These are phyloP conservation scores for Talaromyces nanjingensis DNA, from an alignment of 495 filamentous ascomycete species.

Conservation along the genomic window DNA sequence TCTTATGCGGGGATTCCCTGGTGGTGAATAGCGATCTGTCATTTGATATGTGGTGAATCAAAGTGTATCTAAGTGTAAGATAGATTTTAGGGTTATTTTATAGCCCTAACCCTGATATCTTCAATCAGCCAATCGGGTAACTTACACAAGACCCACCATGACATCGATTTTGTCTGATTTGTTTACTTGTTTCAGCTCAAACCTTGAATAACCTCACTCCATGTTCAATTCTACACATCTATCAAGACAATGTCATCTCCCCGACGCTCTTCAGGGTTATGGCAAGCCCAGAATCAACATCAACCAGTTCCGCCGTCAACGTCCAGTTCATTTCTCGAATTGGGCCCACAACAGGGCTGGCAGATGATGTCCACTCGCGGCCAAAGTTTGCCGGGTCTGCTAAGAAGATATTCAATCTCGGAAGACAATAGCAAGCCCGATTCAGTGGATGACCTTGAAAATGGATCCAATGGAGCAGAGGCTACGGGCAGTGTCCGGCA, in stretches of 20 bases:
- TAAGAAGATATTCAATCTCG: constrained; percentile 19
- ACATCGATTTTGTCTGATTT: neutral
- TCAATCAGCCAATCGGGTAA: neutral
- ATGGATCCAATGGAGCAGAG: neutral
- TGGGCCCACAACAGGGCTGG: constrained; percentile 6
- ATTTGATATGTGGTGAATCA: neutral
- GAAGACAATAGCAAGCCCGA: constrained; percentile 11
- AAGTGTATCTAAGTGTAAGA: neutral
- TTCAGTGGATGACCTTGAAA: constrained; percentile 2
- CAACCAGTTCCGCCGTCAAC: neutral
- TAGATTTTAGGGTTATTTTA: neutral
- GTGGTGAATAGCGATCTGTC: neutral
- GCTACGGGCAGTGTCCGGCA: neutral
- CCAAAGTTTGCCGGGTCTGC: constrained; percentile 24
- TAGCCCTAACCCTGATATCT: neutral
- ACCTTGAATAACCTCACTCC: neutral
- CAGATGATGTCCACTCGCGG: constrained; percentile 33
- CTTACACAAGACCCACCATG: neutral
- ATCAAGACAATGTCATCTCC: neutral
- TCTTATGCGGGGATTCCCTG: neutral
- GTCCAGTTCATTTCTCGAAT: constrained; percentile 1
- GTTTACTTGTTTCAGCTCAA: neutral
- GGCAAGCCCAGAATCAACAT: neutral
- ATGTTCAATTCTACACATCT: neutral
- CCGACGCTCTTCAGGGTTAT: neutral